These are phyloP conservation scores for Quercus tomentella DNA, from an alignment of 331 rosid genomes.

Conservation along the genomic window DNA sequence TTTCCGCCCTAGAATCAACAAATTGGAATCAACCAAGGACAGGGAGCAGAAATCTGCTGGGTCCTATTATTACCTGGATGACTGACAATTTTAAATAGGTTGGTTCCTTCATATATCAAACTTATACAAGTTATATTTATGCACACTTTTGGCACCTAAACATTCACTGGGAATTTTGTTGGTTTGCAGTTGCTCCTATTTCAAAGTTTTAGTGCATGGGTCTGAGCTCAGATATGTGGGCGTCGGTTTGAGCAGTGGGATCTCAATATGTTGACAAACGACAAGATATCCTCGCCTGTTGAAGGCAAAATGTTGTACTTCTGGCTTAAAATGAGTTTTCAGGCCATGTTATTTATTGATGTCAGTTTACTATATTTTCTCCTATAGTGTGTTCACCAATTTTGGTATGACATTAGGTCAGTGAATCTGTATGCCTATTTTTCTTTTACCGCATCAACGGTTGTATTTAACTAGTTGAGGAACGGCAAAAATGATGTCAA, in stretches of 20 bases:
- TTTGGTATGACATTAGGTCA: slow-evolving; percentile 39
- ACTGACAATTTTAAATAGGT: slow-evolving; percentile 37
- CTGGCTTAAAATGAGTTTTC: slow-evolving; percentile 29
- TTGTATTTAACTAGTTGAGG: slow-evolving; percentile 7
- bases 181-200: slow-evolving; percentile 30
- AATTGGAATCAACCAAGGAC: slow-evolving; percentile 86
- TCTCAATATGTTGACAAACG: background rate
- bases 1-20: slow-evolving; percentile 91
- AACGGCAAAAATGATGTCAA: slow-evolving; percentile 15
- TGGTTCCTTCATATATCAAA: slow-evolving; percentile 4
- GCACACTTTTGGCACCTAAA: background rate
- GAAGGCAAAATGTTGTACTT: slow-evolving; percentile 12
- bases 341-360: slow-evolving; percentile 22
- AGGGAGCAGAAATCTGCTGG: slow-evolving; percentile 94
- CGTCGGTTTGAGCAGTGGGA: background rate
- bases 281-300: background rate
- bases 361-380: slow-evolving; percentile 24
- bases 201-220: slow-evolving; percentile 3
- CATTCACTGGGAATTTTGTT: background rate
- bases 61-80: slow-evolving; percentile 92
- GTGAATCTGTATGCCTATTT: slow-evolving; percentile 24
- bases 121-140: background rate
- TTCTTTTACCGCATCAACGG: background rate
- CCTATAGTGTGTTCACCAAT: slow-evolving; percentile 31
- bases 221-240: slow-evolving; percentile 24